Evolutionary conservation across 257 asterid genomes (phyloP).

Genomic region (Solanum rostratum): DNA sequence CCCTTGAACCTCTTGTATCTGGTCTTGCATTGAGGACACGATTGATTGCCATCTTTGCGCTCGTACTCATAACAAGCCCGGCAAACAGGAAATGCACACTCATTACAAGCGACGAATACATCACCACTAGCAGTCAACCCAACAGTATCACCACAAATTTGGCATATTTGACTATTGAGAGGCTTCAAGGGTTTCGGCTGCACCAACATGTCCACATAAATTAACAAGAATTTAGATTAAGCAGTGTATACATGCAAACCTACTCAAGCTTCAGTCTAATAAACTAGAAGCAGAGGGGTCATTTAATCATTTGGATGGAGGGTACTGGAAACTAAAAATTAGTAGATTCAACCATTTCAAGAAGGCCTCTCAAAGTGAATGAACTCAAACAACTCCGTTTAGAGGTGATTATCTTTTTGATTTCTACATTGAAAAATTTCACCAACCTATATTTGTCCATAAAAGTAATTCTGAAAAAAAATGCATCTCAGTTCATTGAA

Average conservation of each 20-base stretch:
- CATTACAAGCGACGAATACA: conserved; percentile 82
- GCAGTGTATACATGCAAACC: not conserved
- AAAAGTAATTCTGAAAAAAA: not conserved
- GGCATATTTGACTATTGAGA: conserved; percentile 71
- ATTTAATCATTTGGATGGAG: not conserved
- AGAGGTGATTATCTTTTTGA: not conserved
- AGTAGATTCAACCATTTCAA: not conserved
- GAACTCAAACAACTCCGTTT: not conserved
- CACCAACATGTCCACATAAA: conserved; percentile 11
- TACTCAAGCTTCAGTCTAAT: not conserved
- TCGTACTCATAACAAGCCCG: conserved; percentile 90
- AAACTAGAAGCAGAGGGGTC: not conserved
- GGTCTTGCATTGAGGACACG: conserved; percentile 89
- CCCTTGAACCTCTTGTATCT: conserved; percentile 88
- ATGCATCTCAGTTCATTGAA: not conserved
- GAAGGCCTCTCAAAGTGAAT: not conserved
- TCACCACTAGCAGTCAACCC: conserved; percentile 60
- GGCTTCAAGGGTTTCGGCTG: conserved; percentile 63
- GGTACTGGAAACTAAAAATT: not conserved
- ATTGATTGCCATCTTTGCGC: conserved; percentile 82
- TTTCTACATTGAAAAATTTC: not conserved
- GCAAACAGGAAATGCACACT: conserved; percentile 91
- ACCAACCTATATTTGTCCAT: not conserved
- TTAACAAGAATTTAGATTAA: conserved; percentile 1
- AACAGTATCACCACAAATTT: conserved; percentile 83